Conservation (phyloP, 2,329 filamentous ascomycete species). For the Penicillium nordicum region DNA sequence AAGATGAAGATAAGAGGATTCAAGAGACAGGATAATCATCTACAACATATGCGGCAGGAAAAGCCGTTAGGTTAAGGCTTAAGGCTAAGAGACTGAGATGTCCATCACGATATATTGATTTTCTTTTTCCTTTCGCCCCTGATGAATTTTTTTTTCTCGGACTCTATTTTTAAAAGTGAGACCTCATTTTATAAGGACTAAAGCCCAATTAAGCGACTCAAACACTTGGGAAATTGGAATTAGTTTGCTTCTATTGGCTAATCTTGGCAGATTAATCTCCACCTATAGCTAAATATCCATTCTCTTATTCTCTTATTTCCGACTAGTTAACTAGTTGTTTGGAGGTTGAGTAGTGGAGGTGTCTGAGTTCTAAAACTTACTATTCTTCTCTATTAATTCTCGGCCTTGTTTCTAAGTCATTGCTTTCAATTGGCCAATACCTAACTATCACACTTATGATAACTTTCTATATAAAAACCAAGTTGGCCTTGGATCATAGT, state of each 20-base stretch:
- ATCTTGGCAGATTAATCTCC: neutral
- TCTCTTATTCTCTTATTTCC: neutral
- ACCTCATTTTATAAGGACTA: neutral
- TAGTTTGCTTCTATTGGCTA: neutral
- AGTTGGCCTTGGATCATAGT: neutral
- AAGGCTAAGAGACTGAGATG: neutral
- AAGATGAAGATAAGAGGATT: neutral
- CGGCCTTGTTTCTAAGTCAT: too few species aligned
- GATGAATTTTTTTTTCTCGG: neutral
- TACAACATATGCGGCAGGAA: neutral
- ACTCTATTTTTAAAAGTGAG: slow-evolving; percentile 1
- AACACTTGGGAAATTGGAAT: neutral
- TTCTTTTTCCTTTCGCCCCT: neutral
- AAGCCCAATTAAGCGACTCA: neutral
- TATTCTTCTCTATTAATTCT: neutral
- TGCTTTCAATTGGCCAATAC: too few species aligned
- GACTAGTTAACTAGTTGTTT: neutral
- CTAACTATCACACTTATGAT: neutral
- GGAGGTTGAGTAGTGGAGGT: neutral
- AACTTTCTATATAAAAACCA: neutral
- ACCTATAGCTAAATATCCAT: neutral
- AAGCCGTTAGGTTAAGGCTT: neutral
- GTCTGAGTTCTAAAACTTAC: neutral
- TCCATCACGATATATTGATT: neutral
- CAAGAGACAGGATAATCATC: neutral